phyloP scores from a whole-genome alignment of 805 yeast genomes.

The Kodamaea hsintzibuensis region DNA sequence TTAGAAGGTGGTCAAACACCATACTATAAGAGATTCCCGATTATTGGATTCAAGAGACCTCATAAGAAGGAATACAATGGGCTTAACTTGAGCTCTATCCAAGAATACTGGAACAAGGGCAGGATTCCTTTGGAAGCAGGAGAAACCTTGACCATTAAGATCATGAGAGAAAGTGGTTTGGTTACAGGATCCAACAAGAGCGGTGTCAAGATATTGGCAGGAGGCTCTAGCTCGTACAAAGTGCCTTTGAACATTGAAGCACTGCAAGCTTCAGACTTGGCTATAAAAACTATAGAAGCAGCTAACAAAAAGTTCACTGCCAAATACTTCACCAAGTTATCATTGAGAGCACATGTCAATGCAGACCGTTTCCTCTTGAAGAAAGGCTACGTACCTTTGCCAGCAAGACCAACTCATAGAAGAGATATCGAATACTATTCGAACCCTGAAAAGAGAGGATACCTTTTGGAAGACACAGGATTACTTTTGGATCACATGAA shows the following conservation, averaged over 20 bases:
- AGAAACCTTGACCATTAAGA: conserved; percentile 70
- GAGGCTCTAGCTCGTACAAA: conserved; percentile 51
- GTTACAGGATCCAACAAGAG: conserved; percentile 69
- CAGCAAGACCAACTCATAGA: conserved; percentile 81
- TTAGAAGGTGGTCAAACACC: conserved; percentile 99
- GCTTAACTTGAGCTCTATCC: conserved; percentile 69
- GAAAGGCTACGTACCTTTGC: conserved; percentile 79
- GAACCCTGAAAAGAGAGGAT: conserved; percentile 72
- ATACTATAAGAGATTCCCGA: conserved; percentile 78
- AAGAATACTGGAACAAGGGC: conserved; percentile 67
- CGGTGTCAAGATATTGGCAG: conserved; percentile 81
- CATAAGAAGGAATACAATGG: conserved; percentile 53
- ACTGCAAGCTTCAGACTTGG: conserved; percentile 72
- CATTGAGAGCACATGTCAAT: conserved; percentile 70
- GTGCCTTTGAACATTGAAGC: conserved; percentile 78
- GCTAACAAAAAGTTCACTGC: conserved; percentile 77
- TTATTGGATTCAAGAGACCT: conserved; percentile 78
- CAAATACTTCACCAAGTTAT: conserved; percentile 60
- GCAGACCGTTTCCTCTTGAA: conserved; percentile 70
- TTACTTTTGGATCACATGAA: conserved; percentile 40
- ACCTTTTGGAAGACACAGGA: conserved; percentile 48
- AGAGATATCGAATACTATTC: conserved; percentile 81
- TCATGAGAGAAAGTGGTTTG: conserved; percentile 73
- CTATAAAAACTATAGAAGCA: conserved; percentile 69
- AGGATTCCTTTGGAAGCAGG: conserved; percentile 59